Evolutionary conservation across 495 filamentous ascomycete species (phyloP), one percentile per base, ranked within the genome.

Genomic region (Penicillium daleae): DNA sequence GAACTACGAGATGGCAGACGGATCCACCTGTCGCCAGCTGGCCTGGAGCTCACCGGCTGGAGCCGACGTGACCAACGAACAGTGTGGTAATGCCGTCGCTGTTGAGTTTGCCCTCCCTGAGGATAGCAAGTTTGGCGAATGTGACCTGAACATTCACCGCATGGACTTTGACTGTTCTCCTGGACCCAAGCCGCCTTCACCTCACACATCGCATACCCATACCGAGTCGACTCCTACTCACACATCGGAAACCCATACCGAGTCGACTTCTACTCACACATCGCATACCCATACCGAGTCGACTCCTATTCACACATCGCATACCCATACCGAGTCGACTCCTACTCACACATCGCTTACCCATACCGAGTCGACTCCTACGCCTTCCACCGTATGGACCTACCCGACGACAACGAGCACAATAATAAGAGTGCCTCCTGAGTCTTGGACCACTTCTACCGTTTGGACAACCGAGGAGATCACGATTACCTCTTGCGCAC

Each of bases 31-130:
- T 86, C 91, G 88, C 72, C 87, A 93, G 72, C 83, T 82, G n/a
- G 78, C 83, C 57, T 64, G 72, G 33, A 92, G 90, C 81, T 81
- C 79, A 49, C 76, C 83, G 50, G 77, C 78, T 17, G 90, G 91
- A 68, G 84, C 83, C 37, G 83, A 82, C 64, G 80, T 97, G 60
- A 71, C 81, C 77, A 97, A 97, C 82, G 85, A 80, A 59, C 93
- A 97, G 80, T 97, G 93, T 74, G 93, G 93, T 82, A 92, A 92
- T 76, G 93, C 93, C 51, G 88, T 82, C 67, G 83, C 83, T 22
- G 92, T 97, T 31, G 85, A 86, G 39, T 87, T 96, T 67, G 79
- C 89, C 66, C 86, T 92, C 67, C 90, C 90, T 9, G 69, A 77
- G 12, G 76, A 88, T 68, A 77, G 80, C 65, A 73, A 79, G 48